Evolutionary conservation across 176 grass and related monocot species (phyloP).

Genomic region (Triticum urartu): DNA sequence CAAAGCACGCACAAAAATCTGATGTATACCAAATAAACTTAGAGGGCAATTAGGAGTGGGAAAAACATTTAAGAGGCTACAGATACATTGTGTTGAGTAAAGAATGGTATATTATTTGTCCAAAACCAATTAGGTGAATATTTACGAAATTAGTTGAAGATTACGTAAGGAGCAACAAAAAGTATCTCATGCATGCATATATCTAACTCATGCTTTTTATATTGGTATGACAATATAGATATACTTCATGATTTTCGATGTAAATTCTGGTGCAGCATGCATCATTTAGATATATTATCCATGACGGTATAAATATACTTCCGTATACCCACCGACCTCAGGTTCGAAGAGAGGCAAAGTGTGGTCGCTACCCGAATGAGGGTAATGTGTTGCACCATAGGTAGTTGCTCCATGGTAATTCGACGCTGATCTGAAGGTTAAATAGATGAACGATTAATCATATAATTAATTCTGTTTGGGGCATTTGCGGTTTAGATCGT

Average conservation of each 20-base stretch:
- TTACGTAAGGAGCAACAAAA: background rate
- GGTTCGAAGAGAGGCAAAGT: conserved; percentile 44
- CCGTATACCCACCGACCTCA: background rate
- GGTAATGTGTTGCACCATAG: conserved; percentile 25
- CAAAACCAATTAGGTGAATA: background rate
- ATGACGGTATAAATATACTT: background rate
- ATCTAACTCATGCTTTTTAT: background rate
- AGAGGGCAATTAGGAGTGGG: background rate
- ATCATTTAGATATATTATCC: background rate
- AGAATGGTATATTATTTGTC: background rate
- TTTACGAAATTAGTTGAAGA: background rate
- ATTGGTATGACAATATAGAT: no score
- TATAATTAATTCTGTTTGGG: background rate
- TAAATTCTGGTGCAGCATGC: background rate
- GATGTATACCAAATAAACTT: background rate
- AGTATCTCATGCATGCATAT: background rate
- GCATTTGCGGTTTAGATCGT: background rate
- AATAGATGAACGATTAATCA: background rate
- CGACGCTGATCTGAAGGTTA: conserved; percentile 24
- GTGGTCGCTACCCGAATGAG: conserved; percentile 16
- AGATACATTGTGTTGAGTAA: background rate
- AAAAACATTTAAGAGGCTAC: background rate
- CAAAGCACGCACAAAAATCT: no score
- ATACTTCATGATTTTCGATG: background rate
- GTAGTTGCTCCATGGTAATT: conserved; percentile 17